These are phyloP conservation scores for Fragaria nilgerrensis DNA, from an alignment of 306 rosid species.

Conservation along the genomic window DNA sequence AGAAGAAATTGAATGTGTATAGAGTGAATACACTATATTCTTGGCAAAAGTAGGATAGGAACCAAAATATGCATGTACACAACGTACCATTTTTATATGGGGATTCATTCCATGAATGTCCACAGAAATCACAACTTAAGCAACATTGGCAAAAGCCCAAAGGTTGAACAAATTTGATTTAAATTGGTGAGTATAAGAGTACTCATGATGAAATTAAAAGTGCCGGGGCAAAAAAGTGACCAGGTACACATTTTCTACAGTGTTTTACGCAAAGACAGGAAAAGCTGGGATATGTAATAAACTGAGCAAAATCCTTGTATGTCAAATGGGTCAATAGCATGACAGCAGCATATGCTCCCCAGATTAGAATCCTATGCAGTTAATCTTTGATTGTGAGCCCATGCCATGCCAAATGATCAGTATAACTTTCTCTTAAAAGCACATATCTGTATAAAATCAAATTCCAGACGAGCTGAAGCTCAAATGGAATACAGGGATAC, in stretches of 20 bases:
- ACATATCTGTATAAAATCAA: slow-evolving; percentile 16
- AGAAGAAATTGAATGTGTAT: too few species aligned
- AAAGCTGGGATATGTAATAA: neutral
- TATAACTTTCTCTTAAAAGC: slow-evolving; percentile 14
- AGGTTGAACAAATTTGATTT: neutral
- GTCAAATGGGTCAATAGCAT: slow-evolving; percentile 7
- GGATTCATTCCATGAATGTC: too few species aligned
- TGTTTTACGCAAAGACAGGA: neutral
- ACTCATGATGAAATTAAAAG: too few species aligned
- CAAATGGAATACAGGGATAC: slow-evolving; percentile 16
- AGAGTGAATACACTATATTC: too few species aligned
- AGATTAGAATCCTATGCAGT: slow-evolving; percentile 1
- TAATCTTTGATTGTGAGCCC: neutral
- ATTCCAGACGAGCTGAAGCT: slow-evolving; percentile 24
- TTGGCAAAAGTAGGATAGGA: too few species aligned
- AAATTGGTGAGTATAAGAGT: neutral
- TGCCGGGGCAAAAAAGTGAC: too few species aligned
- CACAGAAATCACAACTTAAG: too few species aligned
- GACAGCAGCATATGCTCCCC: slow-evolving; percentile 7
- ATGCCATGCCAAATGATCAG: slow-evolving; percentile 10
- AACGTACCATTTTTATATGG: too few species aligned
- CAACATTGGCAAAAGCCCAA: neutral
- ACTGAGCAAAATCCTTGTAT: neutral
- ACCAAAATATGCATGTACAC: too few species aligned
- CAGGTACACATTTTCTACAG: neutral